These are phyloP conservation scores for Lactifluus subvellereus DNA, from an alignment of 768 basidiomycete genomes.

Conservation along the genomic window DNA sequence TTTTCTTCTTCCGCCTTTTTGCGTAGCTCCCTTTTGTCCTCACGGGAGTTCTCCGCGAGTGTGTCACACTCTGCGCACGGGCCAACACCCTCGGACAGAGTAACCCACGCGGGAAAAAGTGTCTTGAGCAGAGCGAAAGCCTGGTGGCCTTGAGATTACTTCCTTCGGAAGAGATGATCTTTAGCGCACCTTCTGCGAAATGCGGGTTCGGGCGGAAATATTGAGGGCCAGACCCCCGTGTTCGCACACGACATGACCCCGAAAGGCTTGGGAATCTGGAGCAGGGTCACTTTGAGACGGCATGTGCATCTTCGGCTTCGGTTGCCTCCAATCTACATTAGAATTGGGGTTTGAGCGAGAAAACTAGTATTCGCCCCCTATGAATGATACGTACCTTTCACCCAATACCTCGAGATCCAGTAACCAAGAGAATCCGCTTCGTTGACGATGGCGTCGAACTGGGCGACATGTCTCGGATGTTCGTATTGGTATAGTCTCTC, in stretches of 20 bases:
- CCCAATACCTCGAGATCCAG: slow-evolving; percentile 78
- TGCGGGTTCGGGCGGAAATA: slow-evolving; percentile 48
- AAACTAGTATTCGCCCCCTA: neutral
- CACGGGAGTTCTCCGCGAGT: slow-evolving; percentile 47
- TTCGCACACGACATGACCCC: slow-evolving; percentile 61
- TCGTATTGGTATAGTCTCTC: slow-evolving; percentile 65
- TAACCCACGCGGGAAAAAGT: slow-evolving; percentile 62
- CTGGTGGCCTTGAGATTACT: slow-evolving; percentile 32
- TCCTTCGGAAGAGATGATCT: slow-evolving; percentile 1
- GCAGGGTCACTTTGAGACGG: slow-evolving; percentile 52
- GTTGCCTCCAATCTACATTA: slow-evolving; percentile 61
- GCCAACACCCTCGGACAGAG: slow-evolving; percentile 45
- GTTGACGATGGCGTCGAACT: slow-evolving; percentile 51
- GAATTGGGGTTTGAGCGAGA: neutral
- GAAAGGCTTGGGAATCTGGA: slow-evolving; percentile 56
- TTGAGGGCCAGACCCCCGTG: slow-evolving; percentile 60
- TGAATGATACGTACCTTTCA: slow-evolving; percentile 48
- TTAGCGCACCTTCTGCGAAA: slow-evolving; percentile 51
- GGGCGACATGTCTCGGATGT: slow-evolving; percentile 55
- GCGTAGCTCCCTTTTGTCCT: slow-evolving; percentile 56
- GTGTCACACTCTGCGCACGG: slow-evolving; percentile 62
- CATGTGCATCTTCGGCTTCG: slow-evolving; percentile 73
- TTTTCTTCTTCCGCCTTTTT: slow-evolving; percentile 75
- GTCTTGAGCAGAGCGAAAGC: slow-evolving; percentile 48
- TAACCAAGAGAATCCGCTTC: slow-evolving; percentile 42